Evolutionary conservation across 768 basidiomycete genomes (phyloP).

Genomic region (Boletus insuetus): DNA sequence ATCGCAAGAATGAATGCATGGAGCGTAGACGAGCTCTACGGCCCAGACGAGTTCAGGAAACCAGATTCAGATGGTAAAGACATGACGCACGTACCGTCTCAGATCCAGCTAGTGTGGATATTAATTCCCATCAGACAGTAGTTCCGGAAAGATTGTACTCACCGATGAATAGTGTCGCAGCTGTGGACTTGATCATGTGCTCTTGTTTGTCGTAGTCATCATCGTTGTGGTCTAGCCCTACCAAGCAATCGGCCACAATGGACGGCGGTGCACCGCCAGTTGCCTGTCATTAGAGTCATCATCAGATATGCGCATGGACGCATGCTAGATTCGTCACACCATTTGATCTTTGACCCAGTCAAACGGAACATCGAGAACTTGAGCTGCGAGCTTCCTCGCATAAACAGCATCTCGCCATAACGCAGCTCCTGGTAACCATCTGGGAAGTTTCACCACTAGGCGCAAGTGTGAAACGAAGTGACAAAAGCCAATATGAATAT

Average conservation of each 20-base stretch:
- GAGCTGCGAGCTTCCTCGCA: constrained; percentile 12
- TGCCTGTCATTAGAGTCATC: constrained; percentile 3
- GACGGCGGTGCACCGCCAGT: constrained; percentile 19
- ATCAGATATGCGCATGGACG: background rate
- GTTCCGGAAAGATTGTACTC: background rate
- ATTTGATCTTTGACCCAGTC: constrained; percentile 24
- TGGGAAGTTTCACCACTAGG: constrained; percentile 21
- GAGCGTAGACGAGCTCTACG: constrained; percentile 25
- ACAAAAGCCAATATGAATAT: background rate
- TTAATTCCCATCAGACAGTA: background rate
- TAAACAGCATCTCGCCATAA: constrained; percentile 18
- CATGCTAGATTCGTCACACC: constrained; percentile 7
- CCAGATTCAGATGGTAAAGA: background rate
- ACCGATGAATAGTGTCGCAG: constrained; percentile 28
- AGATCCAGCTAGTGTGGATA: constrained; percentile 17
- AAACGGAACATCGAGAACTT: constrained; percentile 24
- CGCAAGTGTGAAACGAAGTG: background rate
- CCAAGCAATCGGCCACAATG: constrained; percentile 26
- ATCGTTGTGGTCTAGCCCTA: constrained; percentile 13
- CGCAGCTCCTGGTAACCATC: constrained; percentile 24
- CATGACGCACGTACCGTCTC: constrained; percentile 20
- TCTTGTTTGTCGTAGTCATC: constrained; percentile 16
- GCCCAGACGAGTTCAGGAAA: background rate
- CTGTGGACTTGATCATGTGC: constrained; percentile 24
- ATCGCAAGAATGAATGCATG: constrained; percentile 29